A percentile compares a stretch with the other conserved stretches of the same genome.
phyloP scores from a whole-genome alignment of 345 rosid genomes.

The Salix suchowensis region DNA sequence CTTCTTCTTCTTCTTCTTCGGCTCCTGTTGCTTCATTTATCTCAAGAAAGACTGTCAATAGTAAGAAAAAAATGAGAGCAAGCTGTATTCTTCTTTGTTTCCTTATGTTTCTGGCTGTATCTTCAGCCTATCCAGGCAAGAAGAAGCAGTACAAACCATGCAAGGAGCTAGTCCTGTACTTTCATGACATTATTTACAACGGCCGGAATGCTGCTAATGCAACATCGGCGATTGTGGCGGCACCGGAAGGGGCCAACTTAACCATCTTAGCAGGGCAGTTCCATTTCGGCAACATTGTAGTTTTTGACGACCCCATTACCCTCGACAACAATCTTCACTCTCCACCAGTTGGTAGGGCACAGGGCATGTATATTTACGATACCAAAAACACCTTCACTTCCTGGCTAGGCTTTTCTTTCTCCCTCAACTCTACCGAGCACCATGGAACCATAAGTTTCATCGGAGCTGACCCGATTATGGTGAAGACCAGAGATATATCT shows the following conservation, averaged over 20 bases:
- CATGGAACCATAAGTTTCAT: slow-evolving; percentile 37
- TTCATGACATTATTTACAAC: slow-evolving; percentile 49
- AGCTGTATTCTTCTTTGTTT: slow-evolving; percentile 1
- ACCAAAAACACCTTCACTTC: slow-evolving; percentile 41
- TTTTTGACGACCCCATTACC: slow-evolving; percentile 52
- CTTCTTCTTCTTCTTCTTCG: background rate
- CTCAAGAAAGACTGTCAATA: background rate
- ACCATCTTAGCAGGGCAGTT: slow-evolving; percentile 28
- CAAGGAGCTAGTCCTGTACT: slow-evolving; percentile 34
- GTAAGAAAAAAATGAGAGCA: slow-evolving; percentile 8
- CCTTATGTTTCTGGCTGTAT: background rate
- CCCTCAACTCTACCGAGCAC: slow-evolving; percentile 31
- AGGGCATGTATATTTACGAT: slow-evolving; percentile 46
- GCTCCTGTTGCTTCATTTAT: background rate
- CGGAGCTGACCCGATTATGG: slow-evolving; percentile 43
- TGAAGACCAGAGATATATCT: slow-evolving; percentile 40
- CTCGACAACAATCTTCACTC: slow-evolving; percentile 47
- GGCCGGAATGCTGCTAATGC: slow-evolving; percentile 44
- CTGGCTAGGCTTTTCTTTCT: slow-evolving; percentile 48
- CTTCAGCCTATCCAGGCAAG: background rate
- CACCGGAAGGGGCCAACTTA: slow-evolving; percentile 31
- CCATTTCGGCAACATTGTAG: slow-evolving; percentile 44
- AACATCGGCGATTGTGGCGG: slow-evolving; percentile 39
- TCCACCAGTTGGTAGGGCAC: slow-evolving; percentile 36
- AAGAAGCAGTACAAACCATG: slow-evolving; percentile 30